Percentiles rank a stretch among this genome's conserved stretches.
phyloP scores from a whole-genome alignment of 2,329 filamentous ascomycete genomes.

The Byssochlamys sp. region DNA sequence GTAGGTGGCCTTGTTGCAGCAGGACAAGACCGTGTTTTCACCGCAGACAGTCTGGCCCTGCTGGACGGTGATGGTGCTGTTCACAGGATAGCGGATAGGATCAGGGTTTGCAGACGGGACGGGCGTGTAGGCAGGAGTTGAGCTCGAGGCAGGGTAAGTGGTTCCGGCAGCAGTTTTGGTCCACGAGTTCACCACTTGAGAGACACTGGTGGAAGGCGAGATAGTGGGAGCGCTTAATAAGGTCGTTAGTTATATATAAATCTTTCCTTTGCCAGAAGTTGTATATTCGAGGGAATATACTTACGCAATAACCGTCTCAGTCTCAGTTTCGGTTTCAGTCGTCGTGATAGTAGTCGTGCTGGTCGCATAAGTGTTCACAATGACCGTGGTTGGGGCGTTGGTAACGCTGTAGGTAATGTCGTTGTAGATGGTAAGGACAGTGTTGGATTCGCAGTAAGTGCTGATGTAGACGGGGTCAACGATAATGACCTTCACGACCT shows the following conservation, averaged over 20 bases:
- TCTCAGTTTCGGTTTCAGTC: background rate
- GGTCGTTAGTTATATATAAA: background rate
- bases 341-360: background rate
- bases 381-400: background rate
- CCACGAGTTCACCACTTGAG: too few relatives aligned
- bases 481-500: background rate
- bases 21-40: conserved; percentile 29
- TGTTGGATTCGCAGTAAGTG: background rate
- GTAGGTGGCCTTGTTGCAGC: conserved; percentile 32
- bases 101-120: conserved; percentile 3
- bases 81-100: conserved; percentile 24
- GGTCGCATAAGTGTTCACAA: background rate
- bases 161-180: too few relatives aligned
- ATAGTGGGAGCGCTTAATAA: too few relatives aligned
- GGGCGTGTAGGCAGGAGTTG: background rate
- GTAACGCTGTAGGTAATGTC: background rate
- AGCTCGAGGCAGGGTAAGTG: too few relatives aligned
- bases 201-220: too few relatives aligned
- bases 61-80: conserved; percentile 23
- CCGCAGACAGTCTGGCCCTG: conserved; percentile 31
- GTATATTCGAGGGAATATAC: background rate
- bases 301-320: background rate
- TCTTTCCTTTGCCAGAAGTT: background rate
- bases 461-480: background rate
- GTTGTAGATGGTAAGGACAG: background rate